Evolutionary conservation across 2,329 filamentous ascomycete genomes (phyloP).

Genomic region (Scytalidium sp.): DNA sequence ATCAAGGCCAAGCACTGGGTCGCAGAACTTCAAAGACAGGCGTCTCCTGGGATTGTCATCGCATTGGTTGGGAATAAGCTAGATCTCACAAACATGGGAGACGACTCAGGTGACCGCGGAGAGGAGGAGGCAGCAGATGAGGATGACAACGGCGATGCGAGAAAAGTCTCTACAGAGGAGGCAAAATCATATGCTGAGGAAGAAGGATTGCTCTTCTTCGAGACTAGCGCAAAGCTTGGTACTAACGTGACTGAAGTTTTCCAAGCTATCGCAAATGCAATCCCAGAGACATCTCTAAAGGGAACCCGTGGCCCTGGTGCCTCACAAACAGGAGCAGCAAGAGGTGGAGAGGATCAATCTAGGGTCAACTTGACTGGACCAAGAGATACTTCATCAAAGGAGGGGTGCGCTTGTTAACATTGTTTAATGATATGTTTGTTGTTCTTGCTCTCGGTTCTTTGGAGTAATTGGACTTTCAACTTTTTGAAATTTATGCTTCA

Average conservation of each 20-base stretch:
- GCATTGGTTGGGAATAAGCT: constrained; percentile 96
- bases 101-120: constrained; percentile 43
- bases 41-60: constrained; percentile 93
- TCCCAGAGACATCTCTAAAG: constrained; percentile 95
- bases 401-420: constrained; percentile 80
- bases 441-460: constrained; percentile 15
- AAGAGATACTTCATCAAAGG: constrained; percentile 74
- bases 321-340: constrained; percentile 49
- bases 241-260: constrained; percentile 95
- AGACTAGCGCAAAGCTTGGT: constrained; percentile 96
- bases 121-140: constrained; percentile 45
- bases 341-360: constrained; percentile 62
- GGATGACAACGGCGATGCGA: constrained; percentile 67
- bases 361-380: constrained; percentile 80
- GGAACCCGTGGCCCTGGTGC: constrained; percentile 71
- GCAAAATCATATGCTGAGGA: constrained; percentile 93
- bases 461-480: constrained; percentile 14
- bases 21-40: constrained; percentile 93
- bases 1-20: constrained; percentile 99
- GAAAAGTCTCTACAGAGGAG: constrained; percentile 88
- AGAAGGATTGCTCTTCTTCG: constrained; percentile 91
- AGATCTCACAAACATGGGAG: constrained; percentile 67
- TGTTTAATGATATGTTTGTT: constrained; percentile 6
- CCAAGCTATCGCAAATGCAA: constrained; percentile 95
- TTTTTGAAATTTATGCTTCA: neutral